Evolutionary conservation across 164 flowering plant genomes (phyloP), one percentile per base, ranked within the genome.

Genomic region (Vitis amurensis): DNA sequence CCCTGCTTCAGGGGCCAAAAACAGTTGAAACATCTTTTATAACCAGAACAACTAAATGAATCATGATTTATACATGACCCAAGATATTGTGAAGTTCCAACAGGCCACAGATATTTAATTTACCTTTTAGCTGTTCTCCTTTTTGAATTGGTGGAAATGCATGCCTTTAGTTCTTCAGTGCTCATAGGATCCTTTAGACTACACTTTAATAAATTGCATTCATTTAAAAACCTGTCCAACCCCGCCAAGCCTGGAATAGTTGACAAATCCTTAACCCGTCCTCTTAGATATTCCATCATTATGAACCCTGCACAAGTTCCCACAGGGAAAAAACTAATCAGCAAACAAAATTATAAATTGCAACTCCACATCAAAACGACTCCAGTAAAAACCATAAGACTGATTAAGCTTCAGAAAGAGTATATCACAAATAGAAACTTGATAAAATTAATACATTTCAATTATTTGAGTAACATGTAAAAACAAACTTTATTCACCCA

Each of bases 271-370:
- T 72, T 73, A 19, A 76, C 27, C 55, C 70, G 68, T n/a, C 31
- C 80, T 73, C 78, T 80, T 27, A 78, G 27, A 66, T 77, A 37
- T 62, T 84, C 80, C 87, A 84, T 84, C 68, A 79, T 53, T 68
- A 77, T 50, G 55, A 78, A 64, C 50, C 76, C 86, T 86, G 77
- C 15, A 69, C 8, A 74, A 59, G 11, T 16, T 8, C 16, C 4
- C 52, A 61, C 30, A 56, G 47, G 3, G 29, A 37, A 56, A 63
- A 13, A 48, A 53, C 17, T n/a, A 58, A 60, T 53, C 19, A 59
- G 6, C 49, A 50, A 57, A 14, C 29, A 63, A 30, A 53, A 8
- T 17, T 64, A 37, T 53, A 51, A 9, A 30, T 17, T 47, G 30
- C 68, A 49, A 50, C 30, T 68, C 19, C 31, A 3, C 59, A 59